These are phyloP conservation scores for Niveomyces coronatus DNA, from an alignment of 2,329 filamentous ascomycete species.

Conservation along the genomic window DNA sequence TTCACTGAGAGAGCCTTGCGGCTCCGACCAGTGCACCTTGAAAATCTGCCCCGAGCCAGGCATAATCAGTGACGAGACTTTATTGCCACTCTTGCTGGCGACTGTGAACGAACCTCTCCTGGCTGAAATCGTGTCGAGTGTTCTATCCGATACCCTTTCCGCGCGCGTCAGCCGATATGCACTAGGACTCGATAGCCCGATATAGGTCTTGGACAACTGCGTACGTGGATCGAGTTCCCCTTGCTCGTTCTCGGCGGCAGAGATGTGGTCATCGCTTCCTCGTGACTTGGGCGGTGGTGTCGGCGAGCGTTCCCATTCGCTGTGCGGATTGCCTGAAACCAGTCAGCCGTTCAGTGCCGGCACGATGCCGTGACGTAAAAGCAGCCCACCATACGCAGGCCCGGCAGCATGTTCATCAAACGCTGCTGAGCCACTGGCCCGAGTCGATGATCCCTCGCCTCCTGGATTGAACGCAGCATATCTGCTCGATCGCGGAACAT, in stretches of 20 bases:
- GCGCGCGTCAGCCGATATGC: background rate
- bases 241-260: slow-evolving; percentile 2
- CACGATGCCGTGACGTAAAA: too few species aligned
- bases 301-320: slow-evolving; percentile 5
- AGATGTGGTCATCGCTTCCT: slow-evolving; percentile 4
- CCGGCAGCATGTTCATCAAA: too few species aligned
- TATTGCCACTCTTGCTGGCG: too few species aligned
- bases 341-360: too few species aligned
- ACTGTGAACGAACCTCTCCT: slow-evolving; percentile 29
- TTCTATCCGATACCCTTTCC: slow-evolving; percentile 31
- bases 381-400: too few species aligned
- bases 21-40: slow-evolving; percentile 46
- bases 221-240: slow-evolving; percentile 28
- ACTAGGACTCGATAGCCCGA: background rate
- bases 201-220: too few species aligned
- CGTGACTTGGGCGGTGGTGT: slow-evolving; percentile 1
- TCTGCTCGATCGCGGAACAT: background rate
- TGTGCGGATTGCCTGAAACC: background rate
- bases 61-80: background rate
- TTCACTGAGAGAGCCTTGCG: slow-evolving; percentile 28
- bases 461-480: background rate
- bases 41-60: slow-evolving; percentile 32
- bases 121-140: slow-evolving; percentile 29
- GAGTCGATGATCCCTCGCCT: background rate
- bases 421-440: too few species aligned